These are phyloP conservation scores for Nitzschia inconspicua DNA, from an alignment of 108 stramenopile genomes.

Conservation along the genomic window DNA sequence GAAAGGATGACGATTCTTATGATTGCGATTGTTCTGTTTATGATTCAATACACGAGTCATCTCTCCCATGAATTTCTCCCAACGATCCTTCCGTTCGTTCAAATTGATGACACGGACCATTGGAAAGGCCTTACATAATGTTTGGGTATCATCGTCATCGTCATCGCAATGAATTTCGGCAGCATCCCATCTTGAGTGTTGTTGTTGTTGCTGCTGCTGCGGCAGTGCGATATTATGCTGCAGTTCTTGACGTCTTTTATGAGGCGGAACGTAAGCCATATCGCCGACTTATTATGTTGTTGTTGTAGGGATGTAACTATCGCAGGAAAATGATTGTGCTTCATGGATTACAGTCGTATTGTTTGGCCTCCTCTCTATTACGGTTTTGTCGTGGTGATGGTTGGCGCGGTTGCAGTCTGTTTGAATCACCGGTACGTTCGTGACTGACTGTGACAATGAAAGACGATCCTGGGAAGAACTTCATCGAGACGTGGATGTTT, in stretches of 20 bases:
- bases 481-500: no score
- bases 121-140: slow-evolving; percentile 14
- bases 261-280: slow-evolving; percentile 23
- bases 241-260: not conserved
- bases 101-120: slow-evolving; percentile 38
- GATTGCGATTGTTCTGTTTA: no score
- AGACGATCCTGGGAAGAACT: no score
- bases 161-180: not conserved
- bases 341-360: no score
- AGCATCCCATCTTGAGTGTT: not conserved
- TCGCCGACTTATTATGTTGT: not conserved
- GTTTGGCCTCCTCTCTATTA: no score
- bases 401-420: no score
- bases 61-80: not conserved
- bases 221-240: not conserved
- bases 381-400: no score
- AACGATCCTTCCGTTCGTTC: slow-evolving; percentile 18
- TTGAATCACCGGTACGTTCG: no score
- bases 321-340: no score
- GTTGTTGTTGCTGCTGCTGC: not conserved
- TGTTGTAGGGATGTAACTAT: not conserved
- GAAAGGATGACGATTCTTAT: not conserved
- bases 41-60: no score
- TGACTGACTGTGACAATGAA: no score
- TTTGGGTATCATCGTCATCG: not conserved